Evolutionary conservation across 306 rosid genomes (phyloP).

Genomic region (Senna siamea): DNA sequence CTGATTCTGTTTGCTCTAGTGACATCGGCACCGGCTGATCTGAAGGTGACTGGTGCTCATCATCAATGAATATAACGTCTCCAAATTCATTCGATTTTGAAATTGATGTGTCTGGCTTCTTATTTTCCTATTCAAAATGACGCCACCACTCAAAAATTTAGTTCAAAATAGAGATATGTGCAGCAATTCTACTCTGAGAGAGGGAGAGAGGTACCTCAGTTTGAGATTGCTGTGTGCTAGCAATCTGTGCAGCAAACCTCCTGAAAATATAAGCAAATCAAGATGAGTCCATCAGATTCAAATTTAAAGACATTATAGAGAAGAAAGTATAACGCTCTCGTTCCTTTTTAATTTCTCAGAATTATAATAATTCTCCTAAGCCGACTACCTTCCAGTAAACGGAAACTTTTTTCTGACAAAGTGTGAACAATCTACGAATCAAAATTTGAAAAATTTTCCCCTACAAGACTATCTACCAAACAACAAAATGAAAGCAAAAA

Average conservation of each 20-base stretch:
- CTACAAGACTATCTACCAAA: not conserved
- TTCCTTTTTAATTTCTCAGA: no score
- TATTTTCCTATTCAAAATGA: conserved; percentile 54
- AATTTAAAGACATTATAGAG: no score
- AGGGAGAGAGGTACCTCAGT: conserved; percentile 53
- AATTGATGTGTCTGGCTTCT: conserved; percentile 48
- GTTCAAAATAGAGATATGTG: not conserved
- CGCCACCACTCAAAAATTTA: conserved; percentile 34
- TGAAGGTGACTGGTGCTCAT: conserved; percentile 57
- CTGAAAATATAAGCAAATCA: conserved; percentile 34
- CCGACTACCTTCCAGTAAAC: no score
- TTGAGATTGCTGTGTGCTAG: conserved; percentile 47
- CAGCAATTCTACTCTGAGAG: conserved; percentile 10
- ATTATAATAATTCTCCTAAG: no score
- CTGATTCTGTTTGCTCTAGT: conserved; percentile 57
- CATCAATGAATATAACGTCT: conserved; percentile 70
- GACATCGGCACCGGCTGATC: conserved; percentile 93
- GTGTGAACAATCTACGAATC: not conserved
- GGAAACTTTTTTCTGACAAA: not conserved
- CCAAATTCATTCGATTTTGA: conserved; percentile 62
- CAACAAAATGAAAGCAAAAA: not conserved
- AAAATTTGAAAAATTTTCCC: conserved; percentile 9
- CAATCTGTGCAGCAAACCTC: conserved; percentile 66
- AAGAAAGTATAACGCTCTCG: no score
- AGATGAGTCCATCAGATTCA: not conserved